Percentiles rank a stretch among this genome's conserved stretches.
These are phyloP conservation scores for Ophiostoma ips DNA, from an alignment of 2,329 filamentous ascomycete species.

Conservation along the genomic window DNA sequence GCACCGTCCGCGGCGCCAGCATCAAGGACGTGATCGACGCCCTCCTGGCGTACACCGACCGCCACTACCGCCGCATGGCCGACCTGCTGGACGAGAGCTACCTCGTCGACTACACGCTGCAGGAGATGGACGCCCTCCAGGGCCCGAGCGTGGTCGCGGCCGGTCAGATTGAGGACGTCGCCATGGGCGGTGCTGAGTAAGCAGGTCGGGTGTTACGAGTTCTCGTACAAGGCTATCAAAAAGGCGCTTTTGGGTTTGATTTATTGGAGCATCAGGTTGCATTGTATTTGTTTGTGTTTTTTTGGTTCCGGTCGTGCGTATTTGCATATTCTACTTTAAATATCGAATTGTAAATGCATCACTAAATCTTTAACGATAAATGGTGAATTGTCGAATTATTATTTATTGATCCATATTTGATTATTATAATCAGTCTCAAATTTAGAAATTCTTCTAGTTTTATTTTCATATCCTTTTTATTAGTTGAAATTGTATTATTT, in stretches of 20 bases:
- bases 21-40: constrained; percentile 76
- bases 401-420: no score
- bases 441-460: no score
- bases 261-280: neutral
- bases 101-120: constrained; percentile 80
- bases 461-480: no score
- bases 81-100: constrained; percentile 91
- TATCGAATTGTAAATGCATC: no score
- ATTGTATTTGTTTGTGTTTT: neutral
- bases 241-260: neutral
- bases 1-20: constrained; percentile 32
- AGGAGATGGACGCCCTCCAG: constrained; percentile 70
- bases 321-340: no score
- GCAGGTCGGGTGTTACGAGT: no score
- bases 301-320: neutral
- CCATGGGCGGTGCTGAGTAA: constrained; percentile 14
- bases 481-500: no score
- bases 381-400: no score
- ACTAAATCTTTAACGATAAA: no score
- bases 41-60: constrained; percentile 80
- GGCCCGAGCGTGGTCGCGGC: constrained; percentile 20
- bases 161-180: constrained; percentile 13
- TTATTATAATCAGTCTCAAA: no score
- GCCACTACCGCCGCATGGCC: constrained; percentile 81
- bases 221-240: neutral